phyloP scores from a whole-genome alignment of 139 green algal genomes.

The Chlorella sp. region DNA sequence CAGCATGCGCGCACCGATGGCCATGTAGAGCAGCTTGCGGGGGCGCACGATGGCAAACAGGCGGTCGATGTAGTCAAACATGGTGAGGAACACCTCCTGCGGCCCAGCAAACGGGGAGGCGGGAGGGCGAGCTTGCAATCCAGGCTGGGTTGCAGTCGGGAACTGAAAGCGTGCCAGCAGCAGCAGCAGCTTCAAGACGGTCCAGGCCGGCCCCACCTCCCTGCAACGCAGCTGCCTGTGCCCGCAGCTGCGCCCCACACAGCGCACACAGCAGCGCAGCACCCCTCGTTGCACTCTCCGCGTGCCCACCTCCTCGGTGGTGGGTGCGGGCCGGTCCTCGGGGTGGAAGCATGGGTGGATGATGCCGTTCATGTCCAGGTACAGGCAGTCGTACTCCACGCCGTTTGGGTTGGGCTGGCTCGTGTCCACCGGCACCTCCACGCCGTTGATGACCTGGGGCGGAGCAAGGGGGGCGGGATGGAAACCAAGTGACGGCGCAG shows the following conservation, averaged over 20 bases:
- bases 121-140: no score
- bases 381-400: conserved; percentile 98
- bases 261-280: no score
- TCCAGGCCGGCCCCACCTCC: no score
- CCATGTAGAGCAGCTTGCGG: conserved; percentile 97
- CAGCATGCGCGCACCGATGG: conserved; percentile 91
- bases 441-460: conserved; percentile 76
- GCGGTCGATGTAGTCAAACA: conserved; percentile 99
- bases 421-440: conserved; percentile 89
- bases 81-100: conserved; percentile 94
- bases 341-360: conserved; percentile 99
- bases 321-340: conserved; percentile 77
- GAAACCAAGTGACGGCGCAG: no score
- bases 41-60: conserved; percentile 97
- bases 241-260: no score
- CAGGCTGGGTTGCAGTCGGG: no score
- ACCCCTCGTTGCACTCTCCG: no score
- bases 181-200: no score
- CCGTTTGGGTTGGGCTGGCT: conserved; percentile 95
- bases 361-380: conserved; percentile 99
- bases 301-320: conserved; percentile 68
- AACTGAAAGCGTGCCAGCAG: no score
- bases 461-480: no score
- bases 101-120: no score
- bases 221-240: no score